A percentile compares a stretch with the other conserved stretches of the same genome.
Conservation (phyloP, 1,284 basidiomycete species). For the Mycosarcoma mackinlayi region DNA sequence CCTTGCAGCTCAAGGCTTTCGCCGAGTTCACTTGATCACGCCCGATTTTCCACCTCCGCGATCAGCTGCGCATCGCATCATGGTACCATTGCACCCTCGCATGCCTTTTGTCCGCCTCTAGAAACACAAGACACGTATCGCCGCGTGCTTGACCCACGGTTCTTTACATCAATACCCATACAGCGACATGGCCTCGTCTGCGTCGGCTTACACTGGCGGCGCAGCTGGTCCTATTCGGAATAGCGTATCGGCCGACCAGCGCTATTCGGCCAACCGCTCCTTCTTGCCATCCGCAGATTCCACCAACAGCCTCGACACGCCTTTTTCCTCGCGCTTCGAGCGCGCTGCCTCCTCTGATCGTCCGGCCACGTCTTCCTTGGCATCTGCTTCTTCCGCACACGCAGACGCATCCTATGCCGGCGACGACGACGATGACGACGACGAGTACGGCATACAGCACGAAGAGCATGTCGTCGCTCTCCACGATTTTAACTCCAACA, state of each 20-base stretch:
- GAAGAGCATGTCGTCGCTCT: constrained; percentile 68
- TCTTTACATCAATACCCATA: too few relatives aligned
- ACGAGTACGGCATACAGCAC: constrained; percentile 30
- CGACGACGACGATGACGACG: constrained; percentile 10
- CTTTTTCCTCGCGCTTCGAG: constrained; percentile 26
- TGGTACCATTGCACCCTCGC: constrained; percentile 6
- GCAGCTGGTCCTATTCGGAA: neutral
- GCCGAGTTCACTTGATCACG: neutral
- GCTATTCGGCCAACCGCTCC: constrained; percentile 13
- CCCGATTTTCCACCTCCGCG: neutral
- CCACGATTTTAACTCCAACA: constrained; percentile 65
- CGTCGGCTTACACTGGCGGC: constrained; percentile 6
- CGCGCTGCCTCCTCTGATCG: constrained; percentile 20
- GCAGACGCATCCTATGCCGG: constrained; percentile 13
- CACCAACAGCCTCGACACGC: constrained; percentile 21
- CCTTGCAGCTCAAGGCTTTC: constrained; percentile 16
- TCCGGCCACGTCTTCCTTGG: constrained; percentile 21
- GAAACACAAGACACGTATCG: too few relatives aligned
- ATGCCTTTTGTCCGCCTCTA: constrained; percentile 7
- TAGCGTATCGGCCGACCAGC: constrained; percentile 5
- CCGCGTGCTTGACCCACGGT: neutral
- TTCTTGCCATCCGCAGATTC: constrained; percentile 24
- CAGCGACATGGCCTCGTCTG: constrained; percentile 22
- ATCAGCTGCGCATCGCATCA: constrained; percentile 13
- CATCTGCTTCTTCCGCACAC: constrained; percentile 23